Base-by-base conservation (phyloP, 179 eudicot species). In the Silene vulgaris region DNA sequence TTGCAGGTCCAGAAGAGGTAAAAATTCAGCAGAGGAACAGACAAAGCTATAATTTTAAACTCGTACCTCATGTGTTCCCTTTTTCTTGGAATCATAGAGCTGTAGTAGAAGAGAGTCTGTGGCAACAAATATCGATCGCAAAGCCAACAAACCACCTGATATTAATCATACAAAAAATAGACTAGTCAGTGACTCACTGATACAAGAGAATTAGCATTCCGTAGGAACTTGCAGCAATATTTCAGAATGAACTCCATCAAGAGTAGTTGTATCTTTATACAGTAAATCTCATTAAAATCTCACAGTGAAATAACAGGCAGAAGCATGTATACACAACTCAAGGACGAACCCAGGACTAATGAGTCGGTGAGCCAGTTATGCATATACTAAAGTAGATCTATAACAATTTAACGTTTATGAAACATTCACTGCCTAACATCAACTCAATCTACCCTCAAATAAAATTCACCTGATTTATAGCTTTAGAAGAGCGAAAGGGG, bases 71-170 rank as follows among this genome's bases (percentile, higher is more conserved):
- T 52, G 19, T 32, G 0, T 29, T 73, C 72, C 81, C 80, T 80
- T 81, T 80, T 87, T 78, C 65, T 83, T 83, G 76, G 84, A 75
- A 43, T 84, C 88, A 74, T 90, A 92, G 77, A 90, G 87, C 79
- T 90, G 97, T 75, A 91, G 86, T 37, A 91, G 89, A 64, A 90
- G 92, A 13, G 98, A 91, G 84, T 94, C 91, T 73, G 80, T 77
- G 77, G 92, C 97, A 45, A 94, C 97, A 76, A 94, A 85, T 72
- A 91, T 85, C 17, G 96, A 94, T 76, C 98, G 92, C 82, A 91
- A 54, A 73, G 98, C 97, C 98, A 94, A 89, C 76, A 94, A 78
- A 48, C 98, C 96, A 77, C 98, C 98, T 94, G 88, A 20, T 62
- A 19, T 54, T 60, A 65, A 19, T 4, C 12, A 68, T 45, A 70